These are phyloP conservation scores for Metschnikowia dekortorum DNA, from an alignment of 805 yeast species.

Conservation along the genomic window DNA sequence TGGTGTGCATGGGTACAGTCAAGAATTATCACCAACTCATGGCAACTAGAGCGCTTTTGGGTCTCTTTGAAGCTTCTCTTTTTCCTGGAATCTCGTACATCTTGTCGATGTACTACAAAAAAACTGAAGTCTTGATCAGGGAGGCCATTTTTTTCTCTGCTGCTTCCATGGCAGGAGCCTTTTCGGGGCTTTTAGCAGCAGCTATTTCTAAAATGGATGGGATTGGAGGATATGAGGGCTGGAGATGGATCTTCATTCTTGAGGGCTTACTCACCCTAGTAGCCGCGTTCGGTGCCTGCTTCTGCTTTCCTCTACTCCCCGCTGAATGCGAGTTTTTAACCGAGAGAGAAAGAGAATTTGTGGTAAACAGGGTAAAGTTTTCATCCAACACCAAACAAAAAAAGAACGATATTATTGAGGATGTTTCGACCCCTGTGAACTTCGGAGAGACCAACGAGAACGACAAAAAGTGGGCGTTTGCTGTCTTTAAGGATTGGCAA, in stretches of 20 bases:
- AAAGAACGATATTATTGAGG: background rate
- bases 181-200: slow-evolving; percentile 70
- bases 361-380: slow-evolving; percentile 9
- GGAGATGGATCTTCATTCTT: slow-evolving; percentile 18
- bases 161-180: slow-evolving; percentile 74
- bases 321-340: slow-evolving; percentile 8
- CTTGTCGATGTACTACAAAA: slow-evolving; percentile 60
- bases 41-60: slow-evolving; percentile 61
- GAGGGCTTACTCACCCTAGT: slow-evolving; percentile 14
- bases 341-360: slow-evolving; percentile 12
- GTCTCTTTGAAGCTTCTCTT: slow-evolving; percentile 65
- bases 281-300: slow-evolving; percentile 6
- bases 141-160: slow-evolving; percentile 67
- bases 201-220: slow-evolving; percentile 54
- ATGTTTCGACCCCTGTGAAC: background rate
- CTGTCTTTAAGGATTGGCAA: slow-evolving; percentile 26
- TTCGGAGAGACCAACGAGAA: slow-evolving; percentile 12
- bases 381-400: slow-evolving; percentile 6
- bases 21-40: slow-evolving; percentile 54
- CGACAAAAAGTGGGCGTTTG: slow-evolving; percentile 13
- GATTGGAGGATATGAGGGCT: slow-evolving; percentile 15
- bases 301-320: slow-evolving; percentile 12
- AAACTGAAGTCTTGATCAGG: slow-evolving; percentile 63
- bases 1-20: slow-evolving; percentile 64
- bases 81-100: slow-evolving; percentile 75